phyloP scores from a whole-genome alignment of 352 stramenopile species.

The Phytophthora hybrid region DNA sequence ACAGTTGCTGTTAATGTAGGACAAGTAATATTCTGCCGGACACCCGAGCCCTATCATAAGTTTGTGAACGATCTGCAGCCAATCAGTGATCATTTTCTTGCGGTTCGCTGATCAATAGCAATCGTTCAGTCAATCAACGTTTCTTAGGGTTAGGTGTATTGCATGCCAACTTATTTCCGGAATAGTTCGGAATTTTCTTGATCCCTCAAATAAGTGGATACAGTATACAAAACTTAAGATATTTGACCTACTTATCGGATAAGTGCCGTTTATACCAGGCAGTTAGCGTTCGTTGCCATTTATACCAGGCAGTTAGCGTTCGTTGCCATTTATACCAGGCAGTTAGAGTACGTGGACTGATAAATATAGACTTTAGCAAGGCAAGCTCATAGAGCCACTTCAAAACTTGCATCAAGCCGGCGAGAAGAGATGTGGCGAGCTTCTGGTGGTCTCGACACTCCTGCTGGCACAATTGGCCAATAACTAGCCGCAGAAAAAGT shows the following conservation, averaged over 20 bases:
- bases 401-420: not conserved
- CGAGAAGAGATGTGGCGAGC: not conserved
- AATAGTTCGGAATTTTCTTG: not conserved
- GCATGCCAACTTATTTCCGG: not conserved
- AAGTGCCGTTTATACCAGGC: not conserved
- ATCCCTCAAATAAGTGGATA: not conserved
- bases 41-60: not conserved
- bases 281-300: not conserved
- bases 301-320: not conserved
- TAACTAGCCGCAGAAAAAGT: not conserved
- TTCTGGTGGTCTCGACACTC: not conserved
- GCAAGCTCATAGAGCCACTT: not conserved
- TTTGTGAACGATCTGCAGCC: not conserved
- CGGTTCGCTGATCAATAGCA: not conserved
- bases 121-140: not conserved
- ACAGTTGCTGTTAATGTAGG: not conserved
- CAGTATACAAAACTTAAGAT: not conserved
- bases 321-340: not conserved
- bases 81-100: not conserved
- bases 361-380: not conserved
- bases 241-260: not conserved
- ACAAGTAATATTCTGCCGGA: not conserved
- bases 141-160: not conserved
- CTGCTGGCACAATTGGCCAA: not conserved
- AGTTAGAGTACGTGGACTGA: not conserved